Evolutionary conservation across 495 filamentous ascomycete species (phyloP).

Genomic region (Articulospora tetracladia): DNA sequence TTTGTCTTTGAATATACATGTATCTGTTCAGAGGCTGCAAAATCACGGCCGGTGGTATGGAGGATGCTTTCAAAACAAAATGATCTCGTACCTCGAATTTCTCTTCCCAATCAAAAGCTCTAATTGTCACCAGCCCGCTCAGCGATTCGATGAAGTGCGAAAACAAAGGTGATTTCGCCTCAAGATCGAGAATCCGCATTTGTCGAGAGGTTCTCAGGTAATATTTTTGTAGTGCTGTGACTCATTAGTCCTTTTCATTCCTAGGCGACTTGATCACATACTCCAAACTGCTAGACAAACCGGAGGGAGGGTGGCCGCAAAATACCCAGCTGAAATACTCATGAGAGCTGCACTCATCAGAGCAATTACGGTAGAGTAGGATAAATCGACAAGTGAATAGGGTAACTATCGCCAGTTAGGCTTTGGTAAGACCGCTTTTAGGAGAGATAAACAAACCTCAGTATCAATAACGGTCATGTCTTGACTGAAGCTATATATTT

Average conservation of each 20-base stretch:
- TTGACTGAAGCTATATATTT: conserved; percentile 14
- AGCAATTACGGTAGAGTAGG: background rate
- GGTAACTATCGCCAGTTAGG: conserved; percentile 11
- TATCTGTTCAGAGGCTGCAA: background rate
- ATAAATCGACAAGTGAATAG: conserved; percentile 4
- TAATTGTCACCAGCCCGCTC: conserved; percentile 39
- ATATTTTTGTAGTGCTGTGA: conserved; percentile 20
- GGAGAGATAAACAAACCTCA: background rate
- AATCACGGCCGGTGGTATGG: too few species aligned
- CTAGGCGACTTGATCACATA: background rate
- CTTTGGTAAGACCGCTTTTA: background rate
- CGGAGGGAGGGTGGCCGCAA: conserved; percentile 34
- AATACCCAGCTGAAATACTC: conserved; percentile 24
- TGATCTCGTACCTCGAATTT: conserved; percentile 5
- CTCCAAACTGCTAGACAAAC: conserved; percentile 9
- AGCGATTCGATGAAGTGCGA: conserved; percentile 54
- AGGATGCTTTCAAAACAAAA: too few species aligned
- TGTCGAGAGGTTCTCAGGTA: conserved; percentile 65
- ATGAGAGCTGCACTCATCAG: conserved; percentile 14
- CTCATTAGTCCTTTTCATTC: background rate
- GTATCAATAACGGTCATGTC: conserved; percentile 31
- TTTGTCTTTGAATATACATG: background rate
- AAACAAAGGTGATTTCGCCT: conserved; percentile 54
- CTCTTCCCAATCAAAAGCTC: conserved; percentile 40
- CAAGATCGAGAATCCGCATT: conserved; percentile 57